Evolutionary conservation across 1,284 basidiomycete species (phyloP), one percentile per base, ranked within the genome.

Genomic region (Salmacisia buchloeana): DNA sequence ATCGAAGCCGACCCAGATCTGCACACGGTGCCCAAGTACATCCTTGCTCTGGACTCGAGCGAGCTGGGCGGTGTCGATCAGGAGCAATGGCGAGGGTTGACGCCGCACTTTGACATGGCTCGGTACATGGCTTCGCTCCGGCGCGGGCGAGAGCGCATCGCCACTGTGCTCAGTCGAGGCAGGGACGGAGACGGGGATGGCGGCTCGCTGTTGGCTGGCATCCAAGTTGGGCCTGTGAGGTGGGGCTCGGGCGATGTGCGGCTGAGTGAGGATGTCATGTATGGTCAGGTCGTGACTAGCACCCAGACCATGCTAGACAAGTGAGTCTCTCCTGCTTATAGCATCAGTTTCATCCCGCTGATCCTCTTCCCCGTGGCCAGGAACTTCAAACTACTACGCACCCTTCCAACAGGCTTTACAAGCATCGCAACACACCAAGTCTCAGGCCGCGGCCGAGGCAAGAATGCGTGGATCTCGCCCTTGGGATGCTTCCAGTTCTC

Each of bases 231-330:
- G 13, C 49, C 49, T 27, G 31, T 31, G 29, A 25, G 49, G 9
- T 54, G 49, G 49, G 49, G 49, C 12, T 18, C 7, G 15, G 29
- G 29, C 23, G 25, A 25, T 25, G 2, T 34, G 64, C 41, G 34
- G 31, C 64, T 81, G 21, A 94, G 94, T 0, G 89, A 92, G 63
- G 84, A 86, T 18, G 76, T 97, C 38, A 75, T 94, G 23, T 97
- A 97, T 72, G 89, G 89, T 27, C 91, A 97, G 80, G 87, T 88
- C 0, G 89, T 97, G 5, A 92, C 92, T 0, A 94, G 91, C 70
- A 98, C 94, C 0, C 94, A 98, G 81, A 94, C 92, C 0, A 86
- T 97, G 86, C 84, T 97, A 1, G 92, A 97, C 76, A 89, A 88
- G 92, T 91, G 67, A 81, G 88, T 82, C 7, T 18, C 1, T 61